Evolutionary conservation across 2,329 filamentous ascomycete genomes (phyloP).

Genomic region (Beauveria australis): DNA sequence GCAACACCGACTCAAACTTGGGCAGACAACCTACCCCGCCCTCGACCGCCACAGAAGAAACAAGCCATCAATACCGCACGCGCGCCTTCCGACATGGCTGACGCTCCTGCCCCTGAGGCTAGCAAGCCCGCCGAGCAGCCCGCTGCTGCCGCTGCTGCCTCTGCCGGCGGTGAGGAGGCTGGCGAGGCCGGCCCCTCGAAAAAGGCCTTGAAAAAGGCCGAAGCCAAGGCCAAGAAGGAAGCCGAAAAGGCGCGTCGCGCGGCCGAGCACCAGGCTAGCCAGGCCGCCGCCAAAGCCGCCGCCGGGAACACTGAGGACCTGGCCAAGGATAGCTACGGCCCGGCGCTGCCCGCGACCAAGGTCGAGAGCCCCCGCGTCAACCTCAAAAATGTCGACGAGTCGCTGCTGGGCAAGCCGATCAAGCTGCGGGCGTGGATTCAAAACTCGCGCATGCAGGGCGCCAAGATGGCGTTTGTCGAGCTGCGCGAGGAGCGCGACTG

Average conservation of each 20-base stretch:
- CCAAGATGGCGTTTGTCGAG: conserved; percentile 87
- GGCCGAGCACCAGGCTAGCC: conserved; percentile 67
- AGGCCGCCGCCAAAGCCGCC: conserved; percentile 58
- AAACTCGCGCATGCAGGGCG: conserved; percentile 79
- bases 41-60: not conserved
- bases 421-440: conserved; percentile 75
- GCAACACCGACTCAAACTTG: not conserved
- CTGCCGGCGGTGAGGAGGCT: conserved; percentile 10
- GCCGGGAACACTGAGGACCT: conserved; percentile 59
- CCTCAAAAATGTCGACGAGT: conserved; percentile 56
- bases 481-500: conserved; percentile 66
- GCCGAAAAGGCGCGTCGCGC: conserved; percentile 65
- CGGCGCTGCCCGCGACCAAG: conserved; percentile 49
- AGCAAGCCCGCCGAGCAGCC: conserved; percentile 7
- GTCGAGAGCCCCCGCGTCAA: conserved; percentile 49
- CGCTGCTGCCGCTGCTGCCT: not conserved
- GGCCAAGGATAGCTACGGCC: conserved; percentile 73
- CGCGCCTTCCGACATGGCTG: conserved; percentile 21
- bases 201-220: conserved; percentile 77
- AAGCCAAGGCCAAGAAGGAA: conserved; percentile 81
- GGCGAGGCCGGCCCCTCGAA: conserved; percentile 48
- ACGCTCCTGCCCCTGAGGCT: conserved; percentile 18
- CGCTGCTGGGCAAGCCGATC: conserved; percentile 61
- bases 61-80: not conserved
- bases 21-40: conserved; percentile 1